Evolutionary conservation across 192 early-diverging fungal species (phyloP).

Genomic region (Radiomyces spectabilis): DNA sequence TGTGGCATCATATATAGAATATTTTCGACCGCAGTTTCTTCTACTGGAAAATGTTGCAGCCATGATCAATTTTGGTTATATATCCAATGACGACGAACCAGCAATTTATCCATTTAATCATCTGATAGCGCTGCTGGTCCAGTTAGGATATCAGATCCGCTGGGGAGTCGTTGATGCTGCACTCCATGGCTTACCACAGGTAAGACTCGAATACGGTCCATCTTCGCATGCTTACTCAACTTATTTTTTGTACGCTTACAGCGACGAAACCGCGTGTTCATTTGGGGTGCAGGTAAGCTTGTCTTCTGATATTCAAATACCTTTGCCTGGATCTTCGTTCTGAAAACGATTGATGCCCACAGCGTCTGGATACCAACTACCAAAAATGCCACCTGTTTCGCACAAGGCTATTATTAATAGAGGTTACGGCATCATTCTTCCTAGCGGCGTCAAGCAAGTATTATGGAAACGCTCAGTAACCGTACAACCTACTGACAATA

Average conservation of each 20-base stretch:
- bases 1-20: slow-evolving; percentile 19
- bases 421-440: too few relatives aligned
- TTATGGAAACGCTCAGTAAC: too few relatives aligned
- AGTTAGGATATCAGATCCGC: slow-evolving; percentile 19
- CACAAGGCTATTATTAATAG: too few relatives aligned
- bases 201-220: neutral
- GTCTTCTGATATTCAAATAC: too few relatives aligned
- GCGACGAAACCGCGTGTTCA: slow-evolving; percentile 7
- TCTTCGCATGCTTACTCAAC: neutral
- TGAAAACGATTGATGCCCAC: too few relatives aligned
- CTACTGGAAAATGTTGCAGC: slow-evolving; percentile 23
- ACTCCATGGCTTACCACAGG: slow-evolving; percentile 12
- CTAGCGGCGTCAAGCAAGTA: too few relatives aligned
- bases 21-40: slow-evolving; percentile 14
- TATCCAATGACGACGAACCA: neutral
- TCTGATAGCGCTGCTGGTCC: slow-evolving; percentile 10
- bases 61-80: neutral
- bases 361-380: too few relatives aligned
- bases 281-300: slow-evolving; percentile 23
- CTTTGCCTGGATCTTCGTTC: too few relatives aligned
- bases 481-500: too few relatives aligned
- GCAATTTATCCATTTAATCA: neutral
- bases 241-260: neutral
- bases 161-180: slow-evolving; percentile 13
- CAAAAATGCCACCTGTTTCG: too few relatives aligned